These are phyloP conservation scores for Powellomyces hirtus DNA, from an alignment of 192 early-diverging fungal species.

Conservation along the genomic window DNA sequence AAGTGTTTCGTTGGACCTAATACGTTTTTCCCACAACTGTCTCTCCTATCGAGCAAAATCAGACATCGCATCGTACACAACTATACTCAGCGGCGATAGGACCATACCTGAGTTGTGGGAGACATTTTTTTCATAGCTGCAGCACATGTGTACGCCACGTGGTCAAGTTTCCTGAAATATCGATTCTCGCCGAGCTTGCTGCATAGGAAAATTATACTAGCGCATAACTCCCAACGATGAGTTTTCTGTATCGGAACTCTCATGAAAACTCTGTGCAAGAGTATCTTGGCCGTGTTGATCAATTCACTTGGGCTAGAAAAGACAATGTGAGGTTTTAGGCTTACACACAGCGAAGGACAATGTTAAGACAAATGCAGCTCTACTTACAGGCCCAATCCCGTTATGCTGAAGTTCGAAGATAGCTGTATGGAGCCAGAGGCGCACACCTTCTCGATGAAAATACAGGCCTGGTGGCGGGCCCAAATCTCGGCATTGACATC, in stretches of 20 bases:
- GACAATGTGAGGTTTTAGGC: neutral
- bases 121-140: neutral
- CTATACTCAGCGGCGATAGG: neutral
- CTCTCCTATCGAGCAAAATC: neutral
- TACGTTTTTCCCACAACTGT: neutral
- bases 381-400: slow-evolving; percentile 6
- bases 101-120: neutral
- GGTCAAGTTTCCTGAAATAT: neutral
- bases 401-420: neutral
- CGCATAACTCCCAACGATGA: slow-evolving; percentile 6
- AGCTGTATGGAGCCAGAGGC: neutral
- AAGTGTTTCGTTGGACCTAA: neutral
- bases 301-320: neutral
- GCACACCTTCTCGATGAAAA: slow-evolving; percentile 10
- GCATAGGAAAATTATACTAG: neutral
- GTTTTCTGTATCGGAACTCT: neutral
- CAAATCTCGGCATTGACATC: neutral
- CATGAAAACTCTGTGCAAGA: slow-evolving; percentile 3
- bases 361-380: no score
- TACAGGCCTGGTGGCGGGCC: neutral
- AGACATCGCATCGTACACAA: neutral
- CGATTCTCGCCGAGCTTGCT: neutral
- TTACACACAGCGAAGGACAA: neutral
- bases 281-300: neutral
- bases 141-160: neutral